Conservation (phyloP, 164 flowering plant genomes). For the Liquidambar formosana region DNA sequence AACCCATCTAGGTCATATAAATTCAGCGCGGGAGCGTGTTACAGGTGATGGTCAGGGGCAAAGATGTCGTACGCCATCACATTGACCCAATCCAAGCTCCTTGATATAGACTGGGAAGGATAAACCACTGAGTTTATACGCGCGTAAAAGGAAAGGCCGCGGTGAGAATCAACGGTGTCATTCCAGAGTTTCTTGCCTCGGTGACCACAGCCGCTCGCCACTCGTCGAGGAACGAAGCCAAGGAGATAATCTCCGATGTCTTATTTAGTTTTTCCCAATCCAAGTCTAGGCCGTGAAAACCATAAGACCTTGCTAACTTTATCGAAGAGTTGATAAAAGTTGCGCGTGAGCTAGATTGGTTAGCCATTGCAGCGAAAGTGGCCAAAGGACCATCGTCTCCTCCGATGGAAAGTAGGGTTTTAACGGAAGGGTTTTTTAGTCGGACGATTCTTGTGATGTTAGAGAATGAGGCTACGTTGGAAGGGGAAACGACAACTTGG, state of each 20-base stretch:
- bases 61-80: too few species aligned
- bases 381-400: constrained; percentile 8
- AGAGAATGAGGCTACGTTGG: constrained; percentile 19
- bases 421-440: constrained; percentile 33
- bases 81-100: too few species aligned
- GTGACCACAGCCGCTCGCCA: constrained; percentile 39
- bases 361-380: constrained; percentile 30
- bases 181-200: constrained; percentile 22
- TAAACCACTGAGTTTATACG: too few species aligned
- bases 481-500: constrained; percentile 25
- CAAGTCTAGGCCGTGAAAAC: constrained; percentile 49
- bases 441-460: constrained; percentile 36
- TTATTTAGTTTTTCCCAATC: constrained; percentile 36
- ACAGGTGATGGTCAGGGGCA: too few species aligned
- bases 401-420: constrained; percentile 40
- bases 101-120: too few species aligned
- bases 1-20: constrained; percentile 31
- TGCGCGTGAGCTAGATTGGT: too few species aligned
- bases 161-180: constrained; percentile 20
- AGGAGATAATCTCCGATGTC: constrained; percentile 29
- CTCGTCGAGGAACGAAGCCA: constrained; percentile 36
- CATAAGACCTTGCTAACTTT: constrained; percentile 25
- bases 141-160: constrained; percentile 28
- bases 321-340: constrained; percentile 43
- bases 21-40: constrained; percentile 37